Percentiles rank a stretch among this genome's conserved stretches.
Evolutionary conservation across 371 early-diverging fungal genomes (phyloP).

Genomic region (Rhizopus delemar): DNA sequence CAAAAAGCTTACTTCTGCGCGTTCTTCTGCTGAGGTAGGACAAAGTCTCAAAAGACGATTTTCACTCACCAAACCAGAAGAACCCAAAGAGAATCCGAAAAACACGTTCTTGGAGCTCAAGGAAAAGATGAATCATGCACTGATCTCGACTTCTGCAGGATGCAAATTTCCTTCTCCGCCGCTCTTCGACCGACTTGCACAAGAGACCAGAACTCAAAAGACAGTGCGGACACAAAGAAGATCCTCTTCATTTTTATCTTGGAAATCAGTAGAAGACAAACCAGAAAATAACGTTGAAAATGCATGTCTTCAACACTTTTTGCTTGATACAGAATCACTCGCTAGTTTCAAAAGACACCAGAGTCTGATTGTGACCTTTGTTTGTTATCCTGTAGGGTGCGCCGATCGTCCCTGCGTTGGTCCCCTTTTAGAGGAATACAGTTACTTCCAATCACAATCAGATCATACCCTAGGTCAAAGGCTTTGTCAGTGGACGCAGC

Average conservation of each 20-base stretch:
- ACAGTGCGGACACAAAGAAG: conserved; percentile 2
- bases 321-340: conserved; percentile 58
- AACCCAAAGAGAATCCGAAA: neutral
- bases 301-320: conserved; percentile 50
- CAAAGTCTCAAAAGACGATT: conserved; percentile 6
- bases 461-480: conserved; percentile 61
- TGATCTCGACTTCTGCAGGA: conserved; percentile 62
- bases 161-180: conserved; percentile 59
- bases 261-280: neutral
- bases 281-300: too few relatives aligned
- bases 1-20: conserved; percentile 8
- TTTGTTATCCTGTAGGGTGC: conserved; percentile 46
- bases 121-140: conserved; percentile 50
- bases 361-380: conserved; percentile 53
- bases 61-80: neutral
- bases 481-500: conserved; percentile 22
- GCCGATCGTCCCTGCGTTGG: conserved; percentile 60
- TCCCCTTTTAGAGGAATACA: conserved; percentile 51
- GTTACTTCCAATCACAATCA: conserved; percentile 50
- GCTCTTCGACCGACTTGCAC: conserved; percentile 52
- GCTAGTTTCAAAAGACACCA: conserved; percentile 62
- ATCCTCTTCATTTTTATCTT: conserved; percentile 11
- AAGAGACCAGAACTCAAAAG: conserved; percentile 16
- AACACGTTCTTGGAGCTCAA: conserved; percentile 34
- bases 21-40: conserved; percentile 11